Percentiles rank a stretch among this genome's conserved stretches.
Evolutionary conservation across 2,329 filamentous ascomycete species (phyloP).

Genomic region (Fusarium sp.): DNA sequence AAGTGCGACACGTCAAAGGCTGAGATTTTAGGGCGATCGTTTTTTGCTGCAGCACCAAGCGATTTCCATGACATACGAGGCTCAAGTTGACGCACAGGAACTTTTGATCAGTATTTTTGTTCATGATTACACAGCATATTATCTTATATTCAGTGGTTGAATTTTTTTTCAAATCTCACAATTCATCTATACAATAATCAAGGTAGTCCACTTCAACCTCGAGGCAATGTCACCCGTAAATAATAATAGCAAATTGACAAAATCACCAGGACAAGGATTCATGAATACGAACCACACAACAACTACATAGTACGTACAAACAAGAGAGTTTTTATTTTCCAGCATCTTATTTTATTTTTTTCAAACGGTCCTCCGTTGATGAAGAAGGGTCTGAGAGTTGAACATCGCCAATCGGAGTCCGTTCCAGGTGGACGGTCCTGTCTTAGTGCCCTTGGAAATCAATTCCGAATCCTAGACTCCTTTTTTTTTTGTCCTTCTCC

Average conservation of each 20-base stretch:
- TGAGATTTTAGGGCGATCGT: constrained; percentile 14
- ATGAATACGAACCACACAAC: constrained; percentile 27
- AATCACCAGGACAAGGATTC: constrained; percentile 26
- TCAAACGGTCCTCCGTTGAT: constrained; percentile 20
- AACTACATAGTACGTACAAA: neutral
- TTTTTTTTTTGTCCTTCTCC: constrained; percentile 22
- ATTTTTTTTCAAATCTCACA: neutral
- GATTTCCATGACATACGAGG: constrained; percentile 12
- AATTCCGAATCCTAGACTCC: constrained; percentile 14
- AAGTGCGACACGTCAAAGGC: constrained; percentile 25
- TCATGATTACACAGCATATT: constrained; percentile 1
- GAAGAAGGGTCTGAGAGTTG: constrained; percentile 34
- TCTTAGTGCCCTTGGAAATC: constrained; percentile 35
- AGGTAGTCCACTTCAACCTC: neutral
- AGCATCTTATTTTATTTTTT: neutral
- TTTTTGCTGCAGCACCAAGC: neutral
- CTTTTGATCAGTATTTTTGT: constrained; percentile 4
- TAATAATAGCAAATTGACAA: constrained; percentile 18
- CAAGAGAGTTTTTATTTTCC: constrained; percentile 5
- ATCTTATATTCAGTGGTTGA: neutral
- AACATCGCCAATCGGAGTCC: constrained; percentile 40
- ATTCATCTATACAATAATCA: neutral
- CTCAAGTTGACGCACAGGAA: constrained; percentile 3
- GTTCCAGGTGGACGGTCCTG: constrained; percentile 44
- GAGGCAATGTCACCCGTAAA: constrained; percentile 10